Evolutionary conservation across 2,329 filamentous ascomycete species (phyloP), one percentile per base, ranked within the genome.

Genomic region (Coniochaeta pulveracea): DNA sequence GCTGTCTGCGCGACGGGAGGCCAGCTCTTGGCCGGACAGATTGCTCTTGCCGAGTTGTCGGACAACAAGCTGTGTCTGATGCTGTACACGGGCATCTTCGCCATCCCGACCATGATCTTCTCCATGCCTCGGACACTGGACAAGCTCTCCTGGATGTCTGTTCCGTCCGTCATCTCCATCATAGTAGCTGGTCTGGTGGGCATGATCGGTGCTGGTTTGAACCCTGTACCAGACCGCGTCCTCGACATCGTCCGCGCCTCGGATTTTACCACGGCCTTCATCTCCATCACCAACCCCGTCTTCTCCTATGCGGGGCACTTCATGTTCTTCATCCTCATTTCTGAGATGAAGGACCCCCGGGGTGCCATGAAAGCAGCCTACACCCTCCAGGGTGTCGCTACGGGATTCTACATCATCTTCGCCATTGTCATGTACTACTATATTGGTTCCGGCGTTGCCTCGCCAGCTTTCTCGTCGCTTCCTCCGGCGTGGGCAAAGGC

Each of bases 281-380:
- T 64, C 32, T 56, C 51, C 18, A 57, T 69, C 33, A 67, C 61
- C 10, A 69, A 70, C 40, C 64, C 66, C 1, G 64, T 69, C 1
- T 70, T 71, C 38, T 57, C 64, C 1, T 69, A 63, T 43, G 64
- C 64, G 1, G 65, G 28, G 4, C 64, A 69, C 37, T 68, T 68
- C 45, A 64, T 68, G 58, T 70, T 69, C 46, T 69, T 69, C 48
- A 58, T 66, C 29, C 53, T 69, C 21, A 63, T 69, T 24, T 67
- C 63, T 0, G 66, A 71, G 43, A 69, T 71, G 65, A 58, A 58
- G 38, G 50, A 54, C 25, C 66, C 66, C 5, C 53, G 57, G 34
- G 63, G 69, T 33, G 61, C 63, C 3, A 67, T 68, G 58, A 65
- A 66, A 36, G 60, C 68, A 0, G 64, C 64, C 0, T 68, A 60